Evolutionary conservation across 1,139 yeast genomes (phyloP), one percentile per base, ranked within the genome.

Genomic region (Kluyveromyces marxianus): DNA sequence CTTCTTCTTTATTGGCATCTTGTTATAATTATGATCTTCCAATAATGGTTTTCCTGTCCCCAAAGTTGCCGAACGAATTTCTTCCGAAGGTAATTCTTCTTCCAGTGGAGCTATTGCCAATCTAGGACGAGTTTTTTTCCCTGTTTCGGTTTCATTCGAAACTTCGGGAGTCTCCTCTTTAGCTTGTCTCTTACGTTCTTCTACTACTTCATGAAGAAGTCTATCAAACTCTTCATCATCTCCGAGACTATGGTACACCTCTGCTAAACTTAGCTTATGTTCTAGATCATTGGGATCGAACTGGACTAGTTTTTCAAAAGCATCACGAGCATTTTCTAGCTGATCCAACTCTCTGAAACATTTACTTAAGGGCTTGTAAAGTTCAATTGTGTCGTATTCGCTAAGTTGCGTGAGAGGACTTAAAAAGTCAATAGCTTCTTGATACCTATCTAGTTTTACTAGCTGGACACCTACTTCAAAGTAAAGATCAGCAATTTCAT

Each of bases 321-420:
- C 80, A 26, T 70, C 69, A 53, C 77, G 83, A 0, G 98, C 97
- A 40, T 78, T 77, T 14, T 69, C 74, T 52, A 77, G 83, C 45
- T 83, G 81, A 25, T 83, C 89, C 0, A 81, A 71, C 58, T 85
- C 95, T 54, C 81, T 74, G 52, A 77, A 78, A 64, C 97, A 90
- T 57, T 79, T 82, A 3, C 90, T 97, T 51, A 89, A 71, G 1
- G 87, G 75, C 26, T 71, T 69, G 25, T 76, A 76, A 36, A 86
- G 66, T 29, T 82, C 81, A 2, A 75, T 57, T 7, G 75, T 70
- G 47, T 70, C 65, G 45, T 69, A 72, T 30, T 75, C 82, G 29
- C 72, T 75, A n/a, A 73, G 63, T 34, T 72, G 65, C 4, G 78
- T 65, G 10, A 86, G 69, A 25, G 80, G 80, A 0, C 71, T 60